phyloP scores from a whole-genome alignment of 139 green algal species.

The Auxenochlorella protothecoides region DNA sequence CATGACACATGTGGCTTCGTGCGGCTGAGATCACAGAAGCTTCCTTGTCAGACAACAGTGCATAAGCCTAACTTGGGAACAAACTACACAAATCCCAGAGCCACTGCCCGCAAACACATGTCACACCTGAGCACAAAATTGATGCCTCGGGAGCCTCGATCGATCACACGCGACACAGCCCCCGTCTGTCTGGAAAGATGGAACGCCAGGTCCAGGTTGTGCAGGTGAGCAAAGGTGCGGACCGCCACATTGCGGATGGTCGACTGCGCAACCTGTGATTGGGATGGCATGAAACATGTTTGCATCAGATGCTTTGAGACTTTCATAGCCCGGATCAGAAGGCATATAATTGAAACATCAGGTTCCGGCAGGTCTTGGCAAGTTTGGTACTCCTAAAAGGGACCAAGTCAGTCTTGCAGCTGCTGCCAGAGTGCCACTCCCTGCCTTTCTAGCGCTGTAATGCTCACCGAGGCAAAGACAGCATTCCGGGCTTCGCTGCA shows the following conservation, averaged over 20 bases:
- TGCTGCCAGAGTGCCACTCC: neutral
- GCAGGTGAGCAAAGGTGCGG: conserved; percentile 80
- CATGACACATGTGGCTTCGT: too few relatives aligned
- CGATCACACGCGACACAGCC: conserved; percentile 72
- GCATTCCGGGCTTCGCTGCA: conserved; percentile 79
- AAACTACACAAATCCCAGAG: too few relatives aligned
- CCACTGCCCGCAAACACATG: neutral
- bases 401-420: neutral
- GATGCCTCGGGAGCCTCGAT: conserved; percentile 88
- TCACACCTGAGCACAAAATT: conserved; percentile 71
- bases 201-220: conserved; percentile 77
- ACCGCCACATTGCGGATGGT: conserved; percentile 60
- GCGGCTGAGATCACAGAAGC: too few relatives aligned
- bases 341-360: too few relatives aligned
- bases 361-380: too few relatives aligned
- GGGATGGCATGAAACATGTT: neutral
- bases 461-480: conserved; percentile 71
- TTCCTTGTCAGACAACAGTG: too few relatives aligned
- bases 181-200: conserved; percentile 86
- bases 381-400: too few relatives aligned
- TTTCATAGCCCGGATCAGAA: too few relatives aligned
- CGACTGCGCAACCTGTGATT: conserved; percentile 47
- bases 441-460: neutral
- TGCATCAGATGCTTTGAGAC: conserved; percentile 1
- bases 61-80: too few relatives aligned